Percentiles rank a stretch among this genome's conserved stretches.
phyloP scores from a whole-genome alignment of 2,329 filamentous ascomycete species.

The Stagonosporopsis rhizophila region DNA sequence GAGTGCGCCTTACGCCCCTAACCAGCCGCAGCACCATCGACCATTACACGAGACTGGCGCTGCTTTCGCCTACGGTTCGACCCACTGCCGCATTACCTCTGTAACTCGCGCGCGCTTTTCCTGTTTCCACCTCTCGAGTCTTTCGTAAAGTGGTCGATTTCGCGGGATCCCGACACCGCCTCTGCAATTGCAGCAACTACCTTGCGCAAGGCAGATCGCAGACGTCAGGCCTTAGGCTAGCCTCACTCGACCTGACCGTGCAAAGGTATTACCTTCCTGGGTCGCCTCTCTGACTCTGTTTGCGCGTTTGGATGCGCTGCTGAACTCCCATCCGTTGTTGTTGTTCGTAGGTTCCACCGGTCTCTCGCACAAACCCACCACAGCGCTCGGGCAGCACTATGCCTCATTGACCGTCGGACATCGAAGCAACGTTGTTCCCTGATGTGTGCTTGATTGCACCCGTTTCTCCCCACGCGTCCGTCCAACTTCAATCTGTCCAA shows the following conservation, averaged over 20 bases:
- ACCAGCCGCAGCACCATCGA: constrained; percentile 24
- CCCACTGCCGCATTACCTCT: constrained; percentile 24
- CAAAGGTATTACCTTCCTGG: constrained; percentile 34
- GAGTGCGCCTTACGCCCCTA: constrained; percentile 48
- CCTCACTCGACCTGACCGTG: constrained; percentile 30
- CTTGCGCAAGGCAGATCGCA: constrained; percentile 45
- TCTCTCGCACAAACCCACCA: constrained; percentile 25
- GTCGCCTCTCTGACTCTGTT: constrained; percentile 23
- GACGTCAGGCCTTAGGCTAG: constrained; percentile 35
- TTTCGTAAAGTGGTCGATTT: constrained; percentile 36
- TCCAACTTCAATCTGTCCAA: constrained; percentile 20
- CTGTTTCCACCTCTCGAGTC: constrained; percentile 29
- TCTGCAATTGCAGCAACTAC: constrained; percentile 38
- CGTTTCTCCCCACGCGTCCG: neutral
- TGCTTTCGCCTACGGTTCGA: constrained; percentile 33
- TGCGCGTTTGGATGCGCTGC: constrained; percentile 25
- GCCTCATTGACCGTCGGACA: constrained; percentile 37
- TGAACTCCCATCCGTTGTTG: constrained; percentile 17
- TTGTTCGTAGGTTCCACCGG: constrained; percentile 21
- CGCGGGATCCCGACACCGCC: constrained; percentile 42
- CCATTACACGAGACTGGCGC: constrained; percentile 31
- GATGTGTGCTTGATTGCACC: constrained; percentile 19
- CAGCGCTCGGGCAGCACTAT: constrained; percentile 43
- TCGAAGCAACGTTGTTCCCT: constrained; percentile 41
- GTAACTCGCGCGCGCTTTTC: constrained; percentile 34